A percentile compares a stretch with the other conserved stretches of the same genome.
Evolutionary conservation across 2,329 filamentous ascomycete species (phyloP).

Genomic region (Pestalotiopsis sp.): DNA sequence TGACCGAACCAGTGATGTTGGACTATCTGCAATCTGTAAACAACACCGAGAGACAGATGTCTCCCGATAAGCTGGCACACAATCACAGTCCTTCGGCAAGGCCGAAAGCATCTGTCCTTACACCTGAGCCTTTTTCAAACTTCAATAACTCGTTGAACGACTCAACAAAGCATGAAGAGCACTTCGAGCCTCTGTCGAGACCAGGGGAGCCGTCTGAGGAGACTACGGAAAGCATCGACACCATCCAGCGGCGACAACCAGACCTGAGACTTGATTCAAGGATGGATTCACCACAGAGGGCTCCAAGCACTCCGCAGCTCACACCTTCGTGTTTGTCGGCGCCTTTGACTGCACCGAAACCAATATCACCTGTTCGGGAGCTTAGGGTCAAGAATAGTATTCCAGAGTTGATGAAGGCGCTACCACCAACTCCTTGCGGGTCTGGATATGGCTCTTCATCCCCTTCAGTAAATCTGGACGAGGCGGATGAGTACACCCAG

Average conservation of each 20-base stretch:
- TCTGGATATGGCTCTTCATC: constrained; percentile 22
- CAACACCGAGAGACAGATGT: background rate
- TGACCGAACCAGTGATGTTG: background rate
- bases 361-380: constrained; percentile 48
- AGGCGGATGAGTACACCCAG: constrained; percentile 28
- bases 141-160: too few species aligned
- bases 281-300: constrained; percentile 19
- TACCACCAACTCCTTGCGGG: constrained; percentile 47
- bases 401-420: constrained; percentile 54
- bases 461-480: constrained; percentile 21
- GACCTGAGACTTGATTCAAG: background rate
- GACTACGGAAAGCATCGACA: background rate
- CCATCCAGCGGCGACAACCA: background rate
- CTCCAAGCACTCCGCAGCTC: constrained; percentile 29
- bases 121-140: too few species aligned
- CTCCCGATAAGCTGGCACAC: background rate
- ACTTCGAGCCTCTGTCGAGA: background rate
- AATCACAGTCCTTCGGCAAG: too few species aligned
- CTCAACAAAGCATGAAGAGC: too few species aligned
- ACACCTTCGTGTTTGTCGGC: constrained; percentile 30
- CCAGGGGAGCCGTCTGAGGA: background rate
- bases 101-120: too few species aligned
- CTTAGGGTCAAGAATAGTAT: constrained; percentile 52
- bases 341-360: constrained; percentile 47
- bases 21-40: background rate